Evolutionary conservation across 2,329 filamentous ascomycete genomes (phyloP), one percentile per base, ranked within the genome.

Genomic region (Corynespora cassiicola): DNA sequence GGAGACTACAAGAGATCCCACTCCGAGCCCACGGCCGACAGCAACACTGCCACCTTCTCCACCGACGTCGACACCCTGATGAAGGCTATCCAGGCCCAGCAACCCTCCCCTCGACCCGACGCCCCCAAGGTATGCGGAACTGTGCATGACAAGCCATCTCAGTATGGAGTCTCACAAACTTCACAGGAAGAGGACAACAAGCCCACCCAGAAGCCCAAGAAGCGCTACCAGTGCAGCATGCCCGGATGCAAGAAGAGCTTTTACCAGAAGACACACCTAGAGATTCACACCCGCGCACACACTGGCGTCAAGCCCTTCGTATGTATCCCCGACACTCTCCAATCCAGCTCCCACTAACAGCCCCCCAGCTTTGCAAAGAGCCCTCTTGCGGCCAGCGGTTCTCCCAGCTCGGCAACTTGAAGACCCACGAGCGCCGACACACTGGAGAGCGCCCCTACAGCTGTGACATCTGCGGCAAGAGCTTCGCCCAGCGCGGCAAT

Each of bases 251-350:
- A 78, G 54, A 95, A 94, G 74, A 83, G 80, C 46, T 97, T 96
- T 68, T 83, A 82, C 43, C 92, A 97, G 63, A 95, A 92, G 71
- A 96, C 91, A 1, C 92, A 97, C 57, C 78, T 96, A 8, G 87
- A 94, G 45, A 96, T 95, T 31, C 94, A 99, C 66, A 84, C 82
- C 29, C 81, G 91, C 50, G 86, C 87, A 4, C 94, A 99, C 68
- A 96, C 89, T 2, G 94, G 94, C 11, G 84, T 87, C 36, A 94
- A 90, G 65, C 92, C 92, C 44, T 96, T 92, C 65, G 87, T 95
- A 74, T 76, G 88, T 49, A 28, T 9, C 14, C 5, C 14, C 10
- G 15, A n/a, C 16, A 8, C 22, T 15, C 9, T 15, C 4, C 9
- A 11, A 14, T 16, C 10, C 14, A n/a, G 4, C 21, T 11, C 6